phyloP scores from a whole-genome alignment of 495 filamentous ascomycete species.

The Aspergillus funiculosus region DNA sequence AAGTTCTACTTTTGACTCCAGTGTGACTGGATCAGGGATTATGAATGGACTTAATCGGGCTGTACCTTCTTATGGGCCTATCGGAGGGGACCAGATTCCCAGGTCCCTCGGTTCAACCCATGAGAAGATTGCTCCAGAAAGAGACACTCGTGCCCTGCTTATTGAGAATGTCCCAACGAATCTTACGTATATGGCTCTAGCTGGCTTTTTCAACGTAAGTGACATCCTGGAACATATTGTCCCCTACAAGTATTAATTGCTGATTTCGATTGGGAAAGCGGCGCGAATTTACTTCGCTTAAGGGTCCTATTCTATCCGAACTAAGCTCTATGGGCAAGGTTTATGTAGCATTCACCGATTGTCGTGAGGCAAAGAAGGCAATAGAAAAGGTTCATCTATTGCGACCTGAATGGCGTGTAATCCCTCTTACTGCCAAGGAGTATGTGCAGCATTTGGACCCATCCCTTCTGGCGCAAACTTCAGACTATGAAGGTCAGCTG shows the following conservation, averaged over 20 bases:
- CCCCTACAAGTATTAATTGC: not conserved
- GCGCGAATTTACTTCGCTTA: slow-evolving; percentile 31
- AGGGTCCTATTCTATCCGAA: slow-evolving; percentile 27
- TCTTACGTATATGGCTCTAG: slow-evolving; percentile 27
- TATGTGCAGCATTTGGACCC: slow-evolving; percentile 25
- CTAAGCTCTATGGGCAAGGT: slow-evolving; percentile 35
- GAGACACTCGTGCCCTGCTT: slow-evolving; percentile 25
- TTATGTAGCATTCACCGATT: slow-evolving; percentile 53
- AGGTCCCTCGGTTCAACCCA: slow-evolving; percentile 3
- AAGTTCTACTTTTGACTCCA: slow-evolving; percentile 11
- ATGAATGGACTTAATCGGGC: slow-evolving; percentile 4
- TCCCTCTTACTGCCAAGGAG: slow-evolving; percentile 43
- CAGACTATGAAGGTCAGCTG: slow-evolving; percentile 34
- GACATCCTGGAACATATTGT: not conserved
- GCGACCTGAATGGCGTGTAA: slow-evolving; percentile 44
- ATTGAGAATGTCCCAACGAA: slow-evolving; percentile 28
- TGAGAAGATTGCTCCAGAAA: slow-evolving; percentile 17
- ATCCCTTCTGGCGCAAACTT: slow-evolving; percentile 27
- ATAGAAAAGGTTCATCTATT: slow-evolving; percentile 39
- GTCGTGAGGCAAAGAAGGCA: slow-evolving; percentile 49
- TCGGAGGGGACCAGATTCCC: slow-evolving; percentile 10
- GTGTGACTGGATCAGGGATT: slow-evolving; percentile 1
- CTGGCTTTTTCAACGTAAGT: slow-evolving; percentile 32
- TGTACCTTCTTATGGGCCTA: slow-evolving; percentile 8
- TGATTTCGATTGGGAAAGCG: slow-evolving; percentile 20